phyloP scores from a whole-genome alignment of 768 basidiomycete species.

The Leucocoprinus sp. region DNA sequence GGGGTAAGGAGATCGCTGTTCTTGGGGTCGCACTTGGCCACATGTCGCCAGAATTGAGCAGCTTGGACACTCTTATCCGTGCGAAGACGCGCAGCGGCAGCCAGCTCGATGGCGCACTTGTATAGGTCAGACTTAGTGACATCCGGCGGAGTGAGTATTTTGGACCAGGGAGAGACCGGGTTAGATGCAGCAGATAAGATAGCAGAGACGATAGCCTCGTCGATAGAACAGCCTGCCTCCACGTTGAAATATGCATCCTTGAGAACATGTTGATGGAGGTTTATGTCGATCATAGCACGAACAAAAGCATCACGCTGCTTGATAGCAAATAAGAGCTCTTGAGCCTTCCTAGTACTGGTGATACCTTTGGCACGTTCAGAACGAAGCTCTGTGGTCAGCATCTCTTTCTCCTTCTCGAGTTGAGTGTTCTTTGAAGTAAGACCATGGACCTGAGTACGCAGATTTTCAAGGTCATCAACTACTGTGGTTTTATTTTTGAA shows the following conservation, averaged over 20 bases:
- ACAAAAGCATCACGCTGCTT: slow-evolving; percentile 27
- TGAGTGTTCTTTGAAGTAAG: neutral
- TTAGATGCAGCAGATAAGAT: slow-evolving; percentile 34
- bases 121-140: slow-evolving; percentile 34
- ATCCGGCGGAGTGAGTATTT: slow-evolving; percentile 27
- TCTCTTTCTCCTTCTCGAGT: slow-evolving; percentile 1
- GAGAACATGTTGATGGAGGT: slow-evolving; percentile 25
- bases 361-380: neutral
- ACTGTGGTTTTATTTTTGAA: neutral
- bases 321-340: slow-evolving; percentile 17
- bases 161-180: slow-evolving; percentile 33
- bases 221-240: slow-evolving; percentile 25
- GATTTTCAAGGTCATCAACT: neutral
- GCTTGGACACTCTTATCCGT: slow-evolving; percentile 29
- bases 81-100: slow-evolving; percentile 35
- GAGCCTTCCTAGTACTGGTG: neutral
- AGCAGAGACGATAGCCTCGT: slow-evolving; percentile 34
- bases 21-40: slow-evolving; percentile 24
- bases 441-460: neutral
- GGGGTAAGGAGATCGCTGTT: slow-evolving; percentile 24
- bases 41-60: slow-evolving; percentile 36
- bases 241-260: slow-evolving; percentile 21
- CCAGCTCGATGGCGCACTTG: slow-evolving; percentile 36
- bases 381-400: slow-evolving; percentile 1
- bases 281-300: slow-evolving; percentile 28